Conservation (phyloP, 2,329 filamentous ascomycete species). For the Epichloe hybrida region DNA sequence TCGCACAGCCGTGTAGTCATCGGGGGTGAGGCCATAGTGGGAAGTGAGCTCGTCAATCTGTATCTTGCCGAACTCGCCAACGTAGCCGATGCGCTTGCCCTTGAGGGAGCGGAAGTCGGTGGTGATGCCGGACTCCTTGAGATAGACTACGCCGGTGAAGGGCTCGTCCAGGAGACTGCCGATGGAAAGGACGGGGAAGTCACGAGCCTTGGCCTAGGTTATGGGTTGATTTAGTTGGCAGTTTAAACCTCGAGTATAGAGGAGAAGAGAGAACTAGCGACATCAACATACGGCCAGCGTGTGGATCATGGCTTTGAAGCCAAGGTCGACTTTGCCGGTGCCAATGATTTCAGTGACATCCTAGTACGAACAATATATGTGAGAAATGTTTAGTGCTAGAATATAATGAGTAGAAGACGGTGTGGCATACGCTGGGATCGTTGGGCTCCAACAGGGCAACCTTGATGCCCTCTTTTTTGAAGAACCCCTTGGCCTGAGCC, state of each 20-base stretch:
- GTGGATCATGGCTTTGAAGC: conserved; percentile 77
- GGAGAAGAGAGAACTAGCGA: not conserved
- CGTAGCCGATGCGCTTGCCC: conserved; percentile 66
- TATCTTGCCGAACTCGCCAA: conserved; percentile 72
- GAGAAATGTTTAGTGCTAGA: not conserved
- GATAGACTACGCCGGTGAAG: conserved; percentile 66
- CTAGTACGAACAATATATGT: conserved; percentile 16
- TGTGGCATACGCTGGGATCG: conserved; percentile 49
- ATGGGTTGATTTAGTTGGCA: too few species aligned
- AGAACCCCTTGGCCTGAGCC: conserved; percentile 63
- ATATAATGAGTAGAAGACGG: not conserved
- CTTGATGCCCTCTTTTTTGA: conserved; percentile 62
- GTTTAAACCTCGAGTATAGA: too few species aligned
- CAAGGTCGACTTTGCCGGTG: conserved; percentile 60
- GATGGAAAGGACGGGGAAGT: conserved; percentile 59
- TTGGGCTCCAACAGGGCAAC: conserved; percentile 68
- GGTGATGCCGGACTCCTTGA: conserved; percentile 62
- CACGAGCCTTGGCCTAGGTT: conserved; percentile 54
- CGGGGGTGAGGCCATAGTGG: conserved; percentile 60
- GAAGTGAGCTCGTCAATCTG: conserved; percentile 71
- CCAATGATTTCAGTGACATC: conserved; percentile 76
- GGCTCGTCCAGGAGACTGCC: conserved; percentile 67
- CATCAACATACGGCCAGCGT: conserved; percentile 47
- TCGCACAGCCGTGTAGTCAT: conserved; percentile 62
- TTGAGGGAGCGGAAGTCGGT: conserved; percentile 61